Conservation (phyloP, 192 early-diverging fungal species). For the Funneliformis mosseae region DNA sequence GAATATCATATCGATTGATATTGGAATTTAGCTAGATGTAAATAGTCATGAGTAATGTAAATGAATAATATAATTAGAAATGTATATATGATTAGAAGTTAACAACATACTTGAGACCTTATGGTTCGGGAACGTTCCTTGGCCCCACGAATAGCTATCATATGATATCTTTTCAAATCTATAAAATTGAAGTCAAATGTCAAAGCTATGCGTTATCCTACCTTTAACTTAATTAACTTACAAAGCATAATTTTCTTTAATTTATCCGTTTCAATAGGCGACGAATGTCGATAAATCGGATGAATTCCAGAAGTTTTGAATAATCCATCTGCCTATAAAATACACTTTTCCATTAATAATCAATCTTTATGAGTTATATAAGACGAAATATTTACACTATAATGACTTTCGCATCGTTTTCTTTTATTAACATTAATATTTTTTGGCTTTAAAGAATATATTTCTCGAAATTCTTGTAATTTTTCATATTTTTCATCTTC, state of each 20-base stretch:
- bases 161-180: slow-evolving; percentile 28
- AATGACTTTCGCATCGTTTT: background rate
- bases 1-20: slow-evolving; percentile 17
- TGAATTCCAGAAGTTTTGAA: background rate
- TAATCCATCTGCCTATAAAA: background rate
- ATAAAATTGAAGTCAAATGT: background rate
- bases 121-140: background rate
- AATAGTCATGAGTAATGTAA: background rate
- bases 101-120: background rate
- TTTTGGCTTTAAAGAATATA: background rate
- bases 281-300: background rate
- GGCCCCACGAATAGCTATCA: slow-evolving; percentile 11
- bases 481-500: background rate
- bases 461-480: background rate
- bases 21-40: background rate
- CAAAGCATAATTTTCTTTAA: slow-evolving; percentile 3
- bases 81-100: background rate
- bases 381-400: background rate
- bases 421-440: background rate
- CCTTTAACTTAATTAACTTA: slow-evolving; percentile 9
- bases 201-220: background rate
- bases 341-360: background rate
- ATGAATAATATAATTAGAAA: background rate
- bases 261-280: background rate
- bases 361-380: background rate